Conservation (phyloP, 164 flowering plant genomes). For the Dillenia turbinata region DNA sequence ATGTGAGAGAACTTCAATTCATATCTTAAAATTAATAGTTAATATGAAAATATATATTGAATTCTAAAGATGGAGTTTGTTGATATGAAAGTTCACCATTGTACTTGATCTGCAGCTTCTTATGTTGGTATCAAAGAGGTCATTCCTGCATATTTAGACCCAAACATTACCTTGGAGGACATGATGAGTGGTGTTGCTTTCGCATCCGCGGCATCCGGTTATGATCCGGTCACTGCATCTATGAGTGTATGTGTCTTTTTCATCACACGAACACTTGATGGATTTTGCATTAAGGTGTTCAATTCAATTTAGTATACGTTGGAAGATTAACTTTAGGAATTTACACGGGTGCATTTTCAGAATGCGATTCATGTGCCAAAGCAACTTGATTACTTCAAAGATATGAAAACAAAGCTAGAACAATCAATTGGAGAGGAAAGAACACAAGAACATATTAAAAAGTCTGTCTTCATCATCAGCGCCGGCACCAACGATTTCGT, state of each 20-base stretch:
- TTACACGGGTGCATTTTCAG: constrained; percentile 15
- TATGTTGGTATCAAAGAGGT: constrained; percentile 19
- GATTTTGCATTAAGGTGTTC: no score
- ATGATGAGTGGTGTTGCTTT: constrained; percentile 38
- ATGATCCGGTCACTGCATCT: no score
- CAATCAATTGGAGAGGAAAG: constrained; percentile 17
- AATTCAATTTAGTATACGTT: no score
- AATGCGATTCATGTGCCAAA: constrained; percentile 16
- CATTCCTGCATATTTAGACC: constrained; percentile 34
- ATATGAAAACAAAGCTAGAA: constrained; percentile 24
- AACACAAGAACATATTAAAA: constrained; percentile 11
- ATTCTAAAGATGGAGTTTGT: no score
- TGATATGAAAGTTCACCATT: no score
- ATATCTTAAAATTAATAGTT: no score
- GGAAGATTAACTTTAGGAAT: no score
- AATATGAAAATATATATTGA: no score
- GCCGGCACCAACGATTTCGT: constrained; percentile 43
- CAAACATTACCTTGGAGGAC: constrained; percentile 19
- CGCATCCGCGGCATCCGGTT: constrained; percentile 20
- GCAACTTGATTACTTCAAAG: constrained; percentile 32
- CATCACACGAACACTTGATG: no score
- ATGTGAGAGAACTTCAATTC: no score
- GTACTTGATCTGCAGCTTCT: constrained; percentile 13
- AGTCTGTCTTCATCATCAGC: constrained; percentile 21
- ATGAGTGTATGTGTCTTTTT: no score